Evolutionary conservation across 257 asterid genomes (phyloP), one percentile per base, ranked within the genome.

Genomic region (Lantana camara): DNA sequence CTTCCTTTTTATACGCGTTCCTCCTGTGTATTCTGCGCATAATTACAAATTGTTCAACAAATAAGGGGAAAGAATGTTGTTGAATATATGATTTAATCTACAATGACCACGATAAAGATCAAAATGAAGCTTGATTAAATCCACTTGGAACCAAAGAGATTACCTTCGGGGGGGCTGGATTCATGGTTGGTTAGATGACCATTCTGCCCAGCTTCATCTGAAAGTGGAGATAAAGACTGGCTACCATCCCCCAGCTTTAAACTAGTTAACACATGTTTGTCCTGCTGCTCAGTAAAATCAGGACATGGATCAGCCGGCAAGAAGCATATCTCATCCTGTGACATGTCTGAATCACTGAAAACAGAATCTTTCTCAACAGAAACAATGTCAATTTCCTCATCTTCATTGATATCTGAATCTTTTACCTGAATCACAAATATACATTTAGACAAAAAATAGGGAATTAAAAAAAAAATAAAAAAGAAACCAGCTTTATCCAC

Each of bases 261-360:
- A 67, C 75, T 69, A 75, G 79, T 85, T 46, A 80, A 71, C 50
- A 74, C 85, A 73, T 73, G 66, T 72, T 72, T 77, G 59, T 82
- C 91, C 72, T 80, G 88, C 75, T 73, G 87, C 75, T 85, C 98
- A 50, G 84, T 78, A 82, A 67, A 72, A 84, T 88, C 96, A 0
- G 87, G 90, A 62, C 71, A 57, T 10, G 98, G 98, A 41, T 88
- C 85, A 24, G 91, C 84, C 38, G 96, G 96, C 82, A 91, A 81
- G 80, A 77, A 91, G 60, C 89, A 67, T 48, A 88, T 63, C 71
- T 88, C 98, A 38, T 74, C 95, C 65, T 85, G 87, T 8, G 98
- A 91, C 79, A 80, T 77, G 75, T 91, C 96, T 17, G 96, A 88
- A 78, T 91, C 98, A 72, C 98, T 88, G 71, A 91, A 86, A 64